Evolutionary conservation across 2,329 filamentous ascomycete genomes (phyloP), one percentile per base, ranked within the genome.

Genomic region (Tolypocladium pustulatum): DNA sequence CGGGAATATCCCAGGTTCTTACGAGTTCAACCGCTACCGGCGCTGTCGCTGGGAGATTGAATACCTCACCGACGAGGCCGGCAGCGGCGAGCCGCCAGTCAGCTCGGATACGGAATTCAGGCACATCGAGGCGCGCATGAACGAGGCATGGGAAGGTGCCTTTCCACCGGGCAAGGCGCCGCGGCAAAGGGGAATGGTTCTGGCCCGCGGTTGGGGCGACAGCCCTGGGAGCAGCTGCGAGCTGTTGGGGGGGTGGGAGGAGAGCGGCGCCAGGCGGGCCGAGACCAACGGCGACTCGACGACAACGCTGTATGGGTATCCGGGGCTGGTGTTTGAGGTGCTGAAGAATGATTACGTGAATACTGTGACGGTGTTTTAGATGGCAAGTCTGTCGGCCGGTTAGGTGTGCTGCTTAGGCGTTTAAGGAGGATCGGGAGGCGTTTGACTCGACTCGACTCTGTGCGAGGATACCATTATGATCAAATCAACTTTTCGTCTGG

Each of bases 21-120:
- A 97, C 70, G 90, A 93, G 13, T 99, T 99, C 76, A 97, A 99
- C 73, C 85, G 94, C 5, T 91, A 97, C 71, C 86, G 93, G 22
- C 85, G 94, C 61, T 91, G 90, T 65, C 85, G 92, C 46, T 99
- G 94, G 94, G 85, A 86, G 56, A 86, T 96, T 56, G 72, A 75
- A 52, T 87, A 87, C 63, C 73, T 86, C 5, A 66, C 71, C 15
- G 74, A 82, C 12, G 69, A 76, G 5, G 69, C 73, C 12, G 69
- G 76, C 13, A 73, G 73, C 13, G 72, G 77, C 8, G 27, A 51
- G 46, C 46, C 46, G 46, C 64, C 73, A 22, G 73, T 90, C 56
- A 84, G 82, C 61, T 95, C 91, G 0, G 94, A 97, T 73, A 89
- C 89, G 56, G 76, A 80, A 0, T 96, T 95, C 64, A 73, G 81